Conservation (phyloP, 495 filamentous ascomycete genomes). For the Neurospora sp. region DNA sequence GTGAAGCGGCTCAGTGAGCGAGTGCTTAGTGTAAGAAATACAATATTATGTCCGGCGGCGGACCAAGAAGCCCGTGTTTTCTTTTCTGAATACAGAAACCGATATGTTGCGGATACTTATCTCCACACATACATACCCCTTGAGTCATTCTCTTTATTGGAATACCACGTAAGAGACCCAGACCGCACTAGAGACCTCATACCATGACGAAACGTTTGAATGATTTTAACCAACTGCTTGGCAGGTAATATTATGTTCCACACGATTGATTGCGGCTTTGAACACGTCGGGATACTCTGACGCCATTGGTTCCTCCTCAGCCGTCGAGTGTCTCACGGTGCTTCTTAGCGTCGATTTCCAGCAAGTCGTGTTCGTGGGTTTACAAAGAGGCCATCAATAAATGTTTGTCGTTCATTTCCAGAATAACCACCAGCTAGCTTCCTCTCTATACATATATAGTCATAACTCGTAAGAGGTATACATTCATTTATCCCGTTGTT, state of each 20-base stretch:
- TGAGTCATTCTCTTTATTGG: neutral
- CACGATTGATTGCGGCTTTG: neutral
- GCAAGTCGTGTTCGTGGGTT: neutral
- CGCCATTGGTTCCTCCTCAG: neutral
- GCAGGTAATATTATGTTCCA: neutral
- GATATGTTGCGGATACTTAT: neutral
- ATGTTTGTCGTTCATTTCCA: neutral
- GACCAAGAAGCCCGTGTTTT: neutral
- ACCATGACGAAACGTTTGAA: neutral
- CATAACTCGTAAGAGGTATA: neutral
- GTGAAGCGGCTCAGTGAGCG: slow-evolving; percentile 1
- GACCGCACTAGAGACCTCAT: neutral
- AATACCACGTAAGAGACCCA: neutral
- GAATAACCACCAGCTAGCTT: neutral
- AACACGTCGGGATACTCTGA: neutral
- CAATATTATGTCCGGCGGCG: neutral
- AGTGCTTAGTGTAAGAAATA: neutral
- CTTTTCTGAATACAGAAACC: neutral
- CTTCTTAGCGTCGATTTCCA: neutral
- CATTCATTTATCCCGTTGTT: neutral
- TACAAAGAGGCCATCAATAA: neutral
- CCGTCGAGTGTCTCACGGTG: neutral
- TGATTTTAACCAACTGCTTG: neutral
- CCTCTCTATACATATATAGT: neutral
- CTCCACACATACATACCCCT: neutral